Evolutionary conservation across 441 rosid species (phyloP), one percentile per base, ranked within the genome.

Genomic region (Aleurites moluccanus): DNA sequence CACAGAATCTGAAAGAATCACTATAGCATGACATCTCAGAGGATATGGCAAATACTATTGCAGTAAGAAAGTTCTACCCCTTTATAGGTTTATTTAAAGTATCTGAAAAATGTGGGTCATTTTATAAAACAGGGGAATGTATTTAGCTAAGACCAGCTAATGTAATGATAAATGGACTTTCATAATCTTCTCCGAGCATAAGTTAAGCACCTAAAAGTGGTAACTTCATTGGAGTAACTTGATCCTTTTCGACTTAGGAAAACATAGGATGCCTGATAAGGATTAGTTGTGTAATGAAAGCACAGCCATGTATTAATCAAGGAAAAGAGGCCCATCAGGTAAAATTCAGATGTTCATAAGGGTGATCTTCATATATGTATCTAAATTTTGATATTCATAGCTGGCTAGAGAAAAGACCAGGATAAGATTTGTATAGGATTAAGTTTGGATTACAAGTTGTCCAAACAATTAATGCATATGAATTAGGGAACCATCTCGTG

Each of bases 361-460:
- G 42, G 18, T 23, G 27, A 20, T 50, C 40, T 35, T 42, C 25
- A n/a, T 21, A 45, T 42, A 40, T 0, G 1, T 21, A 50, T 47
- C 25, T n/a, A 40, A 53, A 52, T 55, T 74, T 28, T 18, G 15
- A 14, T 45, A 18, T n/a, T 55, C 21, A 56, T 4, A 30, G 33
- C 33, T 49, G 21, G 21, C n/a, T 5, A 52, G 10, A n/a, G 2
- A 3, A 33, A 33, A 49, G 50, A 42, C 33, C 30, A 75, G n/a
- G 45, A 49, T 2, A 57, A 45, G 10, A 55, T 42, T 38, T 20
- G 15, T 33, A 30, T 38, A 53, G 2, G 40, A n/a, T 40, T 33
- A 49, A 42, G 53, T 25, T 64, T 13, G 30, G 76, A 35, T 60
- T 53, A 55, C 64, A 72, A 61, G 52, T 75, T 28, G 33, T 38